A percentile compares a stretch with the other conserved stretches of the same genome.
Evolutionary conservation across 1,284 basidiomycete genomes (phyloP).

Genomic region (Ustilago sp.): DNA sequence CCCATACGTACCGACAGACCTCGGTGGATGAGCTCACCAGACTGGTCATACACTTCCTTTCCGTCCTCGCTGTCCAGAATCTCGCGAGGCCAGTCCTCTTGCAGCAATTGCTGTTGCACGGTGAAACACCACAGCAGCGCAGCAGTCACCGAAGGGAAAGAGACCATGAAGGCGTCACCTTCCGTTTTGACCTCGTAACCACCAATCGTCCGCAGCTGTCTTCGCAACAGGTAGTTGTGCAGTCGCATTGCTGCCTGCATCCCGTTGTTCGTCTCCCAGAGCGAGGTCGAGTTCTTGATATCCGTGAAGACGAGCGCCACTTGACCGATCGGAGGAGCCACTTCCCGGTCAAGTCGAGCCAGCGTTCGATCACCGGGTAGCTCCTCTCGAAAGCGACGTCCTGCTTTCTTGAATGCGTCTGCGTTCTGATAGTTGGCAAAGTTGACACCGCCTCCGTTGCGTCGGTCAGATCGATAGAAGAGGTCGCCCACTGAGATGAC

Average conservation of each 20-base stretch:
- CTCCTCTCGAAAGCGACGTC: slow-evolving; percentile 52
- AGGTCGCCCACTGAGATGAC: slow-evolving; percentile 86
- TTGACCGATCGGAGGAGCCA: slow-evolving; percentile 87
- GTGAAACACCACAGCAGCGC: slow-evolving; percentile 92
- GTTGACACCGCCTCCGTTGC: slow-evolving; percentile 27
- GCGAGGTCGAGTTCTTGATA: slow-evolving; percentile 94
- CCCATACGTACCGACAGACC: slow-evolving; percentile 98
- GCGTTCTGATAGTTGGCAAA: slow-evolving; percentile 37
- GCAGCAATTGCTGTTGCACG: slow-evolving; percentile 86
- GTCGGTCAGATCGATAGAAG: slow-evolving; percentile 73
- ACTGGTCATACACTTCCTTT: slow-evolving; percentile 79
- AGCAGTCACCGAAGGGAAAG: slow-evolving; percentile 86
- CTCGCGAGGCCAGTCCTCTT: slow-evolving; percentile 92
- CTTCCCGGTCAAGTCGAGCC: slow-evolving; percentile 80
- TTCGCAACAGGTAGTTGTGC: slow-evolving; percentile 88
- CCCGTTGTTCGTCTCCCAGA: slow-evolving; percentile 97
- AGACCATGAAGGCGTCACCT: slow-evolving; percentile 99
- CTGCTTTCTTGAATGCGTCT: slow-evolving; percentile 60
- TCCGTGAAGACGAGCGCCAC: slow-evolving; percentile 97
- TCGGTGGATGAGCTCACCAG: slow-evolving; percentile 81
- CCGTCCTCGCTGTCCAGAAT: slow-evolving; percentile 94
- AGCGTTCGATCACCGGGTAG: slow-evolving; percentile 70
- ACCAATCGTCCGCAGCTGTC: slow-evolving; percentile 88
- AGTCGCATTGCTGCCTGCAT: slow-evolving; percentile 95
- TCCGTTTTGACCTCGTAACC: slow-evolving; percentile 99